Base-by-base conservation (phyloP, 164 flowering plant species). In the Euptelea pleiosperma region DNA sequence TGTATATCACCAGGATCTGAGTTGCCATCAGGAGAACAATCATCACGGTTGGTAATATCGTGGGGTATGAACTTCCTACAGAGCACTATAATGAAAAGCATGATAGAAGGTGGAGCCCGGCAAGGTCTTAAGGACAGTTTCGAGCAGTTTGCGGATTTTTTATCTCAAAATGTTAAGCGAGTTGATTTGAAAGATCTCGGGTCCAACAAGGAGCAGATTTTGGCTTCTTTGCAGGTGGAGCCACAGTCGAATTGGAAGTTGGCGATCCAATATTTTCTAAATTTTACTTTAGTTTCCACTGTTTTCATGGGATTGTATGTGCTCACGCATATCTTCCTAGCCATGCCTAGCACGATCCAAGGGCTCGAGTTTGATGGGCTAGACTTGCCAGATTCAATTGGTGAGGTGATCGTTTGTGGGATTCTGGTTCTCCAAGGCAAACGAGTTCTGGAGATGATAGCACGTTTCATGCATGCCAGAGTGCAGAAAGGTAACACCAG, bases 331-430 rank as follows among this genome's bases (percentile, higher is more conserved):
- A 64, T 93, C 30, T 75, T 78, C 73, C 60, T 93, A 18, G 70
- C 83, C 10, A 57, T 55, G 54, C 85, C 97, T 40, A 74, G 78
- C 73, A 61, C 81, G 19, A 68, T 81, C 61, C 96, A 89, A 69
- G 98, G 98, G 50, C 88, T 93, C 58, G 98, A 93, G 73, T 87
- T 93, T 79, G 75, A 70, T 41, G 98, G 98, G 46, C 79, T 93
- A 35, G 98, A 93, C 71, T 78, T 93, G 69, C 98, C 98, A 37
- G 98, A 93, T 74, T 89, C 97, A 55, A 68, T 93, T 70, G 98
- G 96, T 55, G 98, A 89, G 71, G 67, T 89, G 57, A 69, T 89
- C 56, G 93, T 86, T 22, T 74, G 84, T 69, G 87, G 79, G 37
- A 66, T 93, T 26, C 71, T 93, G 58, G 89, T 84, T 72, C 87